Evolutionary conservation across 192 early-diverging fungal genomes (phyloP), one percentile per base, ranked within the genome.

Genomic region (Umbelopsis vinacea): DNA sequence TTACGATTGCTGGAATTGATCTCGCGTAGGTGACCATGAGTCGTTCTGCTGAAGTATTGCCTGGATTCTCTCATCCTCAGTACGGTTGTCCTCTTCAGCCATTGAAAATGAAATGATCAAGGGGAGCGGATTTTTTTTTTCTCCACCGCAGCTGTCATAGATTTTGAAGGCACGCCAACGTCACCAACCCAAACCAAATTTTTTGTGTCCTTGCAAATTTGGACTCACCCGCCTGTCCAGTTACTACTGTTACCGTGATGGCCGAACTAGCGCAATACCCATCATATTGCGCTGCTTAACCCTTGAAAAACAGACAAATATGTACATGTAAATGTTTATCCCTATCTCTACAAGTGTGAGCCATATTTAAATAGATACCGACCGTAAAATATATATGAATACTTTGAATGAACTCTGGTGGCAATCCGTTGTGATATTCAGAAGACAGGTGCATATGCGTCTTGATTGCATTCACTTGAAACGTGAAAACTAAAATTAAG

Each of bases 31-130:
- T 71, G 83, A 82, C 92, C 93, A 96, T 70, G 93, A 87, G 52
- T 91, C 83, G n/a, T 83, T 83, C 77, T 91, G 89, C 70, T 91
- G 81, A 79, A 95, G 90, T 85, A 96, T 94, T 45, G 89, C 87
- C 48, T 86, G 80, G 67, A 93, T 94, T 29, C 83, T 83, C 53
- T 93, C 94, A 46, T 94, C 92, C 69, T 96, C 95, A 15, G 79
- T 74, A 43, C 73, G 55, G 19, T 46, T 52, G 47, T 74, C 73
- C 21, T 74, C 67, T 52, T 74, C 73, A 35, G 73, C 73, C 73
- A 74, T 74, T 33, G 50, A 15, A n/a, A 50, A 11, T 9, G 35
- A 19, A 63, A 29, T 19, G 57, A 63, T 37, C 57, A n/a, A 6
- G 40, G 40, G 40, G 5, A 43, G 40, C 8, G 40, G 6, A n/a